phyloP scores from a whole-genome alignment of 176 grass and related monocot species.

The Metroxylon sagu region DNA sequence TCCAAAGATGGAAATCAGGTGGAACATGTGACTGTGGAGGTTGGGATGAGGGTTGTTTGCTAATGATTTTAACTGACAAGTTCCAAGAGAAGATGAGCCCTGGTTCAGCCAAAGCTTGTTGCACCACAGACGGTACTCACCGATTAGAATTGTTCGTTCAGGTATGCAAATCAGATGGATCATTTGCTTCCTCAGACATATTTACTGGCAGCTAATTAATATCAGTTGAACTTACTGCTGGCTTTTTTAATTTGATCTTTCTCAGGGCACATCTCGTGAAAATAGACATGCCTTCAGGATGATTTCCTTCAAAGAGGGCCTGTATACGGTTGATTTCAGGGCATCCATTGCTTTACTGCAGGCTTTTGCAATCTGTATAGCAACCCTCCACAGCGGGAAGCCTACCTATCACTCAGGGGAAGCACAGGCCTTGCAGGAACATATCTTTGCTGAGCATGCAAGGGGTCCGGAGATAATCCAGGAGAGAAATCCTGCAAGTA shows the following conservation, averaged over 20 bases:
- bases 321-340: conserved; percentile 67
- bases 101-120: conserved; percentile 20
- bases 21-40: conserved; percentile 91
- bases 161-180: conserved; percentile 22
- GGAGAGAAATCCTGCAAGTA: conserved; percentile 30
- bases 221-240: no score
- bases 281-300: conserved; percentile 54
- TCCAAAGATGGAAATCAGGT: conserved; percentile 81
- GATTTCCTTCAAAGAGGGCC: conserved; percentile 74
- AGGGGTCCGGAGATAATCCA: neutral
- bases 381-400: conserved; percentile 52
- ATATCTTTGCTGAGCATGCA: conserved; percentile 30
- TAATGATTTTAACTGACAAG: conserved; percentile 46
- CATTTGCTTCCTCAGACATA: neutral
- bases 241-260: neutral
- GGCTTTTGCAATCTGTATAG: conserved; percentile 80
- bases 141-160: conserved; percentile 63
- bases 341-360: conserved; percentile 63
- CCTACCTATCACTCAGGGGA: conserved; percentile 25
- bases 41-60: conserved; percentile 88
- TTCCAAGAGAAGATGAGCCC: conserved; percentile 9
- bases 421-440: conserved; percentile 20
- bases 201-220: neutral
- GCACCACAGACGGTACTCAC: conserved; percentile 29
- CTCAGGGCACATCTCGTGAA: conserved; percentile 40